A percentile compares a stretch with the other conserved stretches of the same genome.
Evolutionary conservation across 164 flowering plant genomes (phyloP).

Genomic region (Akebia trifoliata): DNA sequence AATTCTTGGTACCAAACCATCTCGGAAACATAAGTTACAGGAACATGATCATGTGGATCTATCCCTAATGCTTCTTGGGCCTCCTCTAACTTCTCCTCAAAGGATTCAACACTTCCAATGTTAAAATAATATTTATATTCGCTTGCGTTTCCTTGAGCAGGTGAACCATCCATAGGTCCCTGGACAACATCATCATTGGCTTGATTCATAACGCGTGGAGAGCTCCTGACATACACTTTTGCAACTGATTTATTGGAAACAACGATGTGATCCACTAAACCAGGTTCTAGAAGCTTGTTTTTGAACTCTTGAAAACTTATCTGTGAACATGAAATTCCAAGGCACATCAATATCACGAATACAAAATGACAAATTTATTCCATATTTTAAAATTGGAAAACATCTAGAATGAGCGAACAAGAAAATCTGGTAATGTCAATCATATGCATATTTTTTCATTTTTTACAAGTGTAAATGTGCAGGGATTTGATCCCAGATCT

Average conservation of each 20-base stretch:
- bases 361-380: background rate
- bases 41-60: slow-evolving; percentile 81
- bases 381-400: background rate
- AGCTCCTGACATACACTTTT: slow-evolving; percentile 59
- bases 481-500: too few species aligned
- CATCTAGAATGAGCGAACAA: background rate
- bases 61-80: slow-evolving; percentile 82
- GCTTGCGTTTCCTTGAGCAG: slow-evolving; percentile 37
- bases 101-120: slow-evolving; percentile 90
- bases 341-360: background rate
- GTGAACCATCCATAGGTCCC: slow-evolving; percentile 31
- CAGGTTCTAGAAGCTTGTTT: slow-evolving; percentile 86
- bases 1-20: slow-evolving; percentile 83
- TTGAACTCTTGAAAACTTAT: slow-evolving; percentile 91
- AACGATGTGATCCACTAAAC: slow-evolving; percentile 79
- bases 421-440: background rate
- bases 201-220: slow-evolving; percentile 35
- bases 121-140: slow-evolving; percentile 76
- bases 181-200: slow-evolving; percentile 39
- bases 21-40: slow-evolving; percentile 74
- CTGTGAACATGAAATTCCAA: slow-evolving; percentile 33
- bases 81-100: slow-evolving; percentile 95
- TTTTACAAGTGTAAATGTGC: too few species aligned
- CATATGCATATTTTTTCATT: too few species aligned
- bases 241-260: slow-evolving; percentile 86